These are phyloP conservation scores for Dipodascopsis uninucleata DNA, from an alignment of 805 yeast genomes.

Conservation along the genomic window DNA sequence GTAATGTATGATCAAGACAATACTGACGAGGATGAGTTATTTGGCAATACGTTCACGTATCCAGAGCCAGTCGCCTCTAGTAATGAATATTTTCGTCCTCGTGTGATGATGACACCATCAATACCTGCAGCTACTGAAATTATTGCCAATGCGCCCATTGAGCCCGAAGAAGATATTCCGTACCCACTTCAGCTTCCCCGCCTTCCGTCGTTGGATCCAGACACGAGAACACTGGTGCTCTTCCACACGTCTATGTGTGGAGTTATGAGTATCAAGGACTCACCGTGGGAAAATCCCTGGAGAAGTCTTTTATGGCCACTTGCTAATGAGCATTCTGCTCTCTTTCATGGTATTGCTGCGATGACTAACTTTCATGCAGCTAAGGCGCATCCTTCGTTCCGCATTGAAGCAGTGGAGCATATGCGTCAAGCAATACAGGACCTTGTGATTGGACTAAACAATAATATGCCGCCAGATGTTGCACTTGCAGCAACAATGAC, in stretches of 20 bases:
- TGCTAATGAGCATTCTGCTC: constrained; percentile 52
- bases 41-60: no score
- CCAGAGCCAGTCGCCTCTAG: no score
- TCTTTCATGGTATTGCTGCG: constrained; percentile 60
- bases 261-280: constrained; percentile 61
- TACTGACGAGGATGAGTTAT: no score
- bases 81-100: no score
- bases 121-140: no score
- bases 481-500: constrained; percentile 64
- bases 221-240: constrained; percentile 33
- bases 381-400: constrained; percentile 38
- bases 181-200: no score
- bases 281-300: constrained; percentile 71
- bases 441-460: constrained; percentile 53
- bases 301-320: constrained; percentile 53
- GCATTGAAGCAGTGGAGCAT: constrained; percentile 51
- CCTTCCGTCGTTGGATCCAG: constrained; percentile 21
- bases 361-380: constrained; percentile 63
- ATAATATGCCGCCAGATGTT: constrained; percentile 51
- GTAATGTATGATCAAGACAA: no score
- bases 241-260: constrained; percentile 49
- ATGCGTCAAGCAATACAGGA: constrained; percentile 60
- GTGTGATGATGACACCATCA: no score
- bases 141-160: no score
- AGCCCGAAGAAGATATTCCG: no score